These are phyloP conservation scores for Wickerhamiella parazyma DNA, from an alignment of 805 yeast genomes.

Conservation along the genomic window DNA sequence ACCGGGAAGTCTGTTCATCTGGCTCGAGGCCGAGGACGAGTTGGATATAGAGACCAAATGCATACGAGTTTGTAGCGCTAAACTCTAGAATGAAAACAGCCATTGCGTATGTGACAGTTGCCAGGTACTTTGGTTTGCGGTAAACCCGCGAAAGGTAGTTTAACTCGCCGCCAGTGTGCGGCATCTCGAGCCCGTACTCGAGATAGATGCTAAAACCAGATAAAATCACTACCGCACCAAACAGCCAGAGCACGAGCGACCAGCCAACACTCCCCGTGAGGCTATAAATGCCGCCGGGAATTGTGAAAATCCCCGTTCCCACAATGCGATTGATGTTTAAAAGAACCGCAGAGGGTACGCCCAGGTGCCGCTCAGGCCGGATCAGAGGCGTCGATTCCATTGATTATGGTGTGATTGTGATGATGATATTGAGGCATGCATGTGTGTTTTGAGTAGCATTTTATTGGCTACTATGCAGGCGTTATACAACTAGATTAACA, in stretches of 20 bases:
- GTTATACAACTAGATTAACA: no score
- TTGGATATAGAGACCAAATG: constrained; percentile 48
- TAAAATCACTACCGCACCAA: constrained; percentile 49
- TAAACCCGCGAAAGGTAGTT: constrained; percentile 49
- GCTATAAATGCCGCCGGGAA: constrained; percentile 48
- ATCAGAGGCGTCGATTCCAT: neutral
- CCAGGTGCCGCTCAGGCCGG: constrained; percentile 18
- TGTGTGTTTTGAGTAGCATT: no score
- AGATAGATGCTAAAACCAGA: constrained; percentile 43
- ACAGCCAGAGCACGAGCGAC: constrained; percentile 41
- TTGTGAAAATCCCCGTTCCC: constrained; percentile 62
- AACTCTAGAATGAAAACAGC: constrained; percentile 45
- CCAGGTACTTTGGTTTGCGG: constrained; percentile 39
- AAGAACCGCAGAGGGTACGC: constrained; percentile 25
- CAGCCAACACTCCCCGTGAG: constrained; percentile 48
- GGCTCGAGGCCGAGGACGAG: constrained; percentile 31
- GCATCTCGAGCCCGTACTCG: constrained; percentile 53
- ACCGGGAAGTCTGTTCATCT: constrained; percentile 28
- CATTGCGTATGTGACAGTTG: constrained; percentile 37
- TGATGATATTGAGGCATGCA: neutral
- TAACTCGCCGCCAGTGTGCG: constrained; percentile 56
- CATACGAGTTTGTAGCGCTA: constrained; percentile 50
- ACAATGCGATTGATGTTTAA: constrained; percentile 54
- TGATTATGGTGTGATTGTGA: neutral
- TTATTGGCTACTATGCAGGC: no score